A percentile compares a stretch with the other conserved stretches of the same genome.
These are phyloP conservation scores for Metrosideros polymorpha DNA, from an alignment of 441 rosid species.

Conservation along the genomic window DNA sequence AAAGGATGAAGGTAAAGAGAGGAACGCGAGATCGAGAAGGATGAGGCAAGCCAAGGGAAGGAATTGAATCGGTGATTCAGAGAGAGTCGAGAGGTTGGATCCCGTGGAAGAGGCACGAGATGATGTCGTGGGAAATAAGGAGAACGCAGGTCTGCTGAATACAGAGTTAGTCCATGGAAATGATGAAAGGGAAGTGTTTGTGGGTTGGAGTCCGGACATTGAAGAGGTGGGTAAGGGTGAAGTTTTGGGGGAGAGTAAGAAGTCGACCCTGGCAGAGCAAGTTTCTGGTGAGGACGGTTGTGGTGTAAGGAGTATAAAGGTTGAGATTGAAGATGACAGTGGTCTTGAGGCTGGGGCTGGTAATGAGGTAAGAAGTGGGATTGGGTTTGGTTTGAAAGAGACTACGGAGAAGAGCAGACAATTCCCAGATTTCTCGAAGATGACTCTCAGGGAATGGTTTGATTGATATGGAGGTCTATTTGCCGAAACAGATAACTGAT, in stretches of 20 bases:
- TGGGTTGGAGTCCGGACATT: not conserved
- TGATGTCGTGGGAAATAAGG: not conserved
- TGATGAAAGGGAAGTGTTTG: not conserved
- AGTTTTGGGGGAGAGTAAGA: not conserved
- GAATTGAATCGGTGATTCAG: not conserved
- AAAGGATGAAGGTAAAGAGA: conserved; percentile 19
- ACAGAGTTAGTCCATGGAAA: not conserved
- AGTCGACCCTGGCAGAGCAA: not conserved
- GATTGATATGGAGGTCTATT: conserved; percentile 4
- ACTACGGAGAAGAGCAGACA: not conserved
- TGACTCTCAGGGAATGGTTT: conserved; percentile 16
- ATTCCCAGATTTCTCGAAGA: conserved; percentile 5
- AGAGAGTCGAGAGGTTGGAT: not conserved
- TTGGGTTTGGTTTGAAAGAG: not conserved
- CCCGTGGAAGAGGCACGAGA: not conserved
- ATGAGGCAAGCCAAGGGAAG: not conserved
- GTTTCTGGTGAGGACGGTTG: not conserved
- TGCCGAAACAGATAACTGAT: conserved; percentile 14
- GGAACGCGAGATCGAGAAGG: not conserved
- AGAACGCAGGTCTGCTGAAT: not conserved
- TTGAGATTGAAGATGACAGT: not conserved
- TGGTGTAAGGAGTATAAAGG: not conserved
- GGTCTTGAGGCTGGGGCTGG: not conserved
- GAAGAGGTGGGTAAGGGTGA: not conserved
- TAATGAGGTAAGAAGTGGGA: not conserved